Evolutionary conservation across 805 yeast species (phyloP).

Genomic region (Candida palmyrensis): DNA sequence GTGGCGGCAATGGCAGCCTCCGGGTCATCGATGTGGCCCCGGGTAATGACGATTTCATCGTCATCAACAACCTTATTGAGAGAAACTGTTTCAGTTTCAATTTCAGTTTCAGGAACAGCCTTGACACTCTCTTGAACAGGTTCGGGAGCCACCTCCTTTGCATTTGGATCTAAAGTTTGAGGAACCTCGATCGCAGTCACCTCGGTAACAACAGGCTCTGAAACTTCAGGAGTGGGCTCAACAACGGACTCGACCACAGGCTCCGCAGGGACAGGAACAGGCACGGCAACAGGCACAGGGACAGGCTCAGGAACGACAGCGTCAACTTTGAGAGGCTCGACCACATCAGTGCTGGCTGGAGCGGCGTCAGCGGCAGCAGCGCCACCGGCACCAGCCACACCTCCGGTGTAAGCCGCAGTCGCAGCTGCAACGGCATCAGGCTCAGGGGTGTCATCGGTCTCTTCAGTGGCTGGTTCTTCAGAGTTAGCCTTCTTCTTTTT

Average conservation of each 20-base stretch:
- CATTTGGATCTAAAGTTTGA: slow-evolving; percentile 6
- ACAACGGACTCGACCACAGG: slow-evolving; percentile 8
- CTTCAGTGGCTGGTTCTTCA: slow-evolving; percentile 8
- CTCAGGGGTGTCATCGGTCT: slow-evolving; percentile 7
- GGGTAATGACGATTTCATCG: slow-evolving; percentile 38
- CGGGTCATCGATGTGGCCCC: slow-evolving; percentile 22
- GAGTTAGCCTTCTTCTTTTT: slow-evolving; percentile 32
- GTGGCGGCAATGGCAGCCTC: slow-evolving; percentile 31
- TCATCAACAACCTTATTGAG: slow-evolving; percentile 12
- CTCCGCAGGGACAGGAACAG: slow-evolving; percentile 1
- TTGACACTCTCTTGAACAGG: slow-evolving; percentile 6
- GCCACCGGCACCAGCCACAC: slow-evolving; percentile 7
- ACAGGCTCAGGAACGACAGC: slow-evolving; percentile 11
- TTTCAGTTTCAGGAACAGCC: slow-evolving; percentile 14
- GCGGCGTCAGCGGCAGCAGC: slow-evolving; percentile 13
- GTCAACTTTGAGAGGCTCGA: slow-evolving; percentile 1
- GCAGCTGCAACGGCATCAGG: slow-evolving; percentile 7
- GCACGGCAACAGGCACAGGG: slow-evolving; percentile 1
- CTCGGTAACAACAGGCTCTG: slow-evolving; percentile 8
- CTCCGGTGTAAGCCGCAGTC: slow-evolving; percentile 7
- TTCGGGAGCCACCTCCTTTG: slow-evolving; percentile 9
- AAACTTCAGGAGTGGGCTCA: slow-evolving; percentile 10
- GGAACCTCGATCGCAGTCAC: slow-evolving; percentile 11
- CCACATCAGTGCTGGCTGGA: slow-evolving; percentile 16
- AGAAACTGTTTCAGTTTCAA: slow-evolving; percentile 17